A percentile compares a stretch with the other conserved stretches of the same genome.
These are phyloP conservation scores for Chamaecrista fasciculata DNA, from an alignment of 306 rosid genomes.

Conservation along the genomic window DNA sequence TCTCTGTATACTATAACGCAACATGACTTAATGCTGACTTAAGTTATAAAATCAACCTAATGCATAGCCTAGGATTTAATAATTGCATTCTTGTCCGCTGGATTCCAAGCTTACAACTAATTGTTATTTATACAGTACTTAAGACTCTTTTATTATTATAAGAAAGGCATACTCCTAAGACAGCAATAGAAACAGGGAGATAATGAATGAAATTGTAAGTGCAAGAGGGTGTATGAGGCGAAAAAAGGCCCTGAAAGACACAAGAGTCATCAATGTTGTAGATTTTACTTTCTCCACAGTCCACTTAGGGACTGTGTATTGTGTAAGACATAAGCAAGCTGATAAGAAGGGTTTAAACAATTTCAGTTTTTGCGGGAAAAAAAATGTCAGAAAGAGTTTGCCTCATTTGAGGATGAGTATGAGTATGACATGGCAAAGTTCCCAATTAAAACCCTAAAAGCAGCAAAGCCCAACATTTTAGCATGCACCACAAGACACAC, in stretches of 20 bases:
- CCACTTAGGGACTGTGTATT: too few species aligned
- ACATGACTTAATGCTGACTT: background rate
- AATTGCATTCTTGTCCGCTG: background rate
- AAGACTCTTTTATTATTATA: background rate
- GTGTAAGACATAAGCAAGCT: background rate
- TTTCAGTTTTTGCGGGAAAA: background rate
- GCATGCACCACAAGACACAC: constrained; percentile 4
- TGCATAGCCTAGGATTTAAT: background rate
- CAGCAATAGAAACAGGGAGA: background rate
- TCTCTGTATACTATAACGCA: background rate
- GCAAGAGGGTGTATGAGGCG: background rate
- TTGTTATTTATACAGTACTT: background rate
- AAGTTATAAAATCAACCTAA: background rate
- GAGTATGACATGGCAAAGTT: background rate
- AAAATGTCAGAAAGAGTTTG: background rate
- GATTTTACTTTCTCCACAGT: background rate
- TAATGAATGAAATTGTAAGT: background rate
- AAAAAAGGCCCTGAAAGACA: too few species aligned
- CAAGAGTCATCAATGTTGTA: background rate
- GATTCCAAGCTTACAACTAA: background rate
- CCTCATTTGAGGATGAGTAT: constrained; percentile 1
- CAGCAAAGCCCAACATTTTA: constrained; percentile 15
- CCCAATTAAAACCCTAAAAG: background rate
- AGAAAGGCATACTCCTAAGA: background rate
- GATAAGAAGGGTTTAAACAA: background rate